Evolutionary conservation across 257 asterid genomes (phyloP), one percentile per base, ranked within the genome.

Genomic region (Thymus quinquecostatus): DNA sequence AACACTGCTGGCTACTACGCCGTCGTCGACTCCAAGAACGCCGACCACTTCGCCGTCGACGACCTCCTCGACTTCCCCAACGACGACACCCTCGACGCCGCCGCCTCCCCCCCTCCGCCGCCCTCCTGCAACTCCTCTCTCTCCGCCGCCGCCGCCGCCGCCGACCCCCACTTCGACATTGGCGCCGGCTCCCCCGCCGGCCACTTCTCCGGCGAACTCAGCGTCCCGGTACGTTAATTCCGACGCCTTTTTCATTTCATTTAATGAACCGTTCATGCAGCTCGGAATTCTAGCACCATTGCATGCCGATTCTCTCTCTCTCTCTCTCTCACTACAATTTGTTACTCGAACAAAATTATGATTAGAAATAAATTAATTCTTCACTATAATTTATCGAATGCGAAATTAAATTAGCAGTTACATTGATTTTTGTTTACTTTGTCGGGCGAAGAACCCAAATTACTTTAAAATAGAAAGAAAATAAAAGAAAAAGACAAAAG

Each of bases 51-150:
- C 80, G 12, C 74, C 75, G 73, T 92, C 51, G 98, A 92, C 13
- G 98, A 92, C 82, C 96, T 92, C 77, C 83, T 92, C 29, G 86
- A 90, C 82, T 76, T 77, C 66, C 95, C 98, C 13, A 86, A 75
- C 64, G 96, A 92, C 34, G 97, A 85, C 0, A 73, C 63, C 44
- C 48, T 82, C 74, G 81, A 34, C 58, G 58, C 32, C 44, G n/a
- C 66, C 60, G 79, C 72, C 62, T 84, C 89, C 40, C 83, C 92
- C 81, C 28, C 76, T 12, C 61, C 73, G 65, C 60, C 84, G 4
- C 76, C 66, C 1, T 51, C 79, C 1, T 83, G 90, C 82, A 84
- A 87, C 82, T 85, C 96, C 33, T 38, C 80, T 1, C 64, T 69
- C 65, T 70, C 78, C 60, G 36, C 45, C 3, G 44, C 44, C 11